Base-by-base conservation (phyloP, 1,139 yeast genomes). In the Saccharomyces pastorianus region DNA sequence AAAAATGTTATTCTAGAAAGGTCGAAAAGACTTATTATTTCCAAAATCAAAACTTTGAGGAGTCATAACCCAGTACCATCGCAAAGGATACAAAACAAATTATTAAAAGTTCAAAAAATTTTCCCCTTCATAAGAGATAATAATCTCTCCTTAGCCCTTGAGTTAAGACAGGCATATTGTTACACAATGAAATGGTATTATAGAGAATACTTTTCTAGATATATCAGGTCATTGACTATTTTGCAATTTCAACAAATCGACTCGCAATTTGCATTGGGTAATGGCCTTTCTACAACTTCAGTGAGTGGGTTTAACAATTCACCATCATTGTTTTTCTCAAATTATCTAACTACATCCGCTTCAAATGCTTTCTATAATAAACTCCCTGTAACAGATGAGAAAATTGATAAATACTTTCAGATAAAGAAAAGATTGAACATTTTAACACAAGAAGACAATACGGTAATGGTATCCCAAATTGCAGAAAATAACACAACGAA, bases 131-230 rank as follows among this genome's bases (percentile, higher is more conserved):
- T 93, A 41, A 68, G 73, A 6, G 61, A 70, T 3, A 80, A 81
- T 51, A 81, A 87, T 57, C 76, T 78, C 4, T 77, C 82, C n/a
- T 71, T 93, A 53, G 91, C 96, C 0, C 67, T 73, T n/a, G 96
- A 89, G 62, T 76, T 93, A 48, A 79, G 83, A 56, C 78, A 80
- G 62, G 98, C 97, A 0, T 93, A 93, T 67, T 73, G 84, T 11
- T 84, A 82, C 64, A 91, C 98, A 1, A 90, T 91, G 89, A 77
- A 80, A 63, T 93, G 99, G 99, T 93, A 93, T 72, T 93, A 93
- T 67, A 77, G 78, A 56, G 79, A 86, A 53, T 80, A 87, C 61
- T 91, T 93, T 66, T 83, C 85, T 26, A 83, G 93, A 61, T 93
- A 91, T 69, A 73, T 85, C 52, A 81, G 85, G 60, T 84, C 96